These are phyloP conservation scores for Trematosphaeria pertusa DNA, from an alignment of 2,329 filamentous ascomycete species.

Conservation along the genomic window DNA sequence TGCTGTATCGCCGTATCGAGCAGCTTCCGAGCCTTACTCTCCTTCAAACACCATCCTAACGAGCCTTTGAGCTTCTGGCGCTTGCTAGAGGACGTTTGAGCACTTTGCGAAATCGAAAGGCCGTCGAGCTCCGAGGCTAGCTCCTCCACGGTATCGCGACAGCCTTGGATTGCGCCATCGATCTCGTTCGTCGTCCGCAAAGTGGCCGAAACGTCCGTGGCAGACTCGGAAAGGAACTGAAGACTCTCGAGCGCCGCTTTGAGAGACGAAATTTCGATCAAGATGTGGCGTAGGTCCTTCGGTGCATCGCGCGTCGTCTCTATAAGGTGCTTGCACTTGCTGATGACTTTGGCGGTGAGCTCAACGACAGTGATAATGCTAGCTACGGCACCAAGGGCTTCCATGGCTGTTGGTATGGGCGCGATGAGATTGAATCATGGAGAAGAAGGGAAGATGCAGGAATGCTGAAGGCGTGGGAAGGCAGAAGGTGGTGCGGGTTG, in stretches of 20 bases:
- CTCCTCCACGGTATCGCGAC: conserved; percentile 5
- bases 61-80: conserved; percentile 4
- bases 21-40: conserved; percentile 9
- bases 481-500: too few relatives aligned
- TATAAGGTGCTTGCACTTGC: conserved; percentile 13
- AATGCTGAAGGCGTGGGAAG: too few relatives aligned
- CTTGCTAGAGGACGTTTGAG: background rate
- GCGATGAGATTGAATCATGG: too few relatives aligned
- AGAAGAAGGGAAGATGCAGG: too few relatives aligned
- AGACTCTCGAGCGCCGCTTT: background rate
- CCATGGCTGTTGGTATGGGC: too few relatives aligned
- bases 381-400: conserved; percentile 7
- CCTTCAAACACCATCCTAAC: conserved; percentile 11
- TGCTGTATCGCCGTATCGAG: conserved; percentile 10
- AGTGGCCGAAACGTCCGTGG: conserved; percentile 1
- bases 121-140: conserved; percentile 9
- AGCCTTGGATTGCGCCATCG: conserved; percentile 5
- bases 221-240: conserved; percentile 4
- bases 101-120: background rate
- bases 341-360: conserved; percentile 9
- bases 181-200: background rate
- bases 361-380: conserved; percentile 12
- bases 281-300: conserved; percentile 5
- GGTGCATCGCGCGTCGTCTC: conserved; percentile 12
- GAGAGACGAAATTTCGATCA: conserved; percentile 3